phyloP scores from a whole-genome alignment of 345 rosid species.

The Salix koriyanagi region DNA sequence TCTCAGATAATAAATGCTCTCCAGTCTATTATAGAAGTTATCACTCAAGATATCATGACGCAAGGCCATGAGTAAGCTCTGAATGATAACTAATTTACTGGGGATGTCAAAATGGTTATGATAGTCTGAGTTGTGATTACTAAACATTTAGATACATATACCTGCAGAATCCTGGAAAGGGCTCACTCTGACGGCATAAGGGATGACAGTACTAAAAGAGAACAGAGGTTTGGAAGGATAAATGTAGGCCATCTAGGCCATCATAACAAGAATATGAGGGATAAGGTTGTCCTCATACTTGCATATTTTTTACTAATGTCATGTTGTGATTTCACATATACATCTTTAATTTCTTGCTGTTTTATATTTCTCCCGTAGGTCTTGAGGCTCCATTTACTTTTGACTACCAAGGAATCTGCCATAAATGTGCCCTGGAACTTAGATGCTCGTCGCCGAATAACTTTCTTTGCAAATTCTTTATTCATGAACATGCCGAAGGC shows the following conservation, averaged over 20 bases:
- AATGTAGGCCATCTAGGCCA: slow-evolving; percentile 5
- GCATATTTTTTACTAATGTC: neutral
- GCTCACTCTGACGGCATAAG: slow-evolving; percentile 19
- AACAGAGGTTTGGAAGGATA: slow-evolving; percentile 76
- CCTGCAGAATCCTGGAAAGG: slow-evolving; percentile 54
- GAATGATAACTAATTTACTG: slow-evolving; percentile 13
- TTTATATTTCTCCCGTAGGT: slow-evolving; percentile 39
- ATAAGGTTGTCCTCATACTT: slow-evolving; percentile 50
- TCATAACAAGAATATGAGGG: slow-evolving; percentile 43
- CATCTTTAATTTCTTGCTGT: slow-evolving; percentile 12
- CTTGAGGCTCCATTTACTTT: slow-evolving; percentile 67
- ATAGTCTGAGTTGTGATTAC: neutral
- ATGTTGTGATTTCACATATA: neutral
- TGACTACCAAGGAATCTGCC: slow-evolving; percentile 94
- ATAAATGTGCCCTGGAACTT: slow-evolving; percentile 86
- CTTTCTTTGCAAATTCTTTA: slow-evolving; percentile 94
- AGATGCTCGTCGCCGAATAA: slow-evolving; percentile 97
- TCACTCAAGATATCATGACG: slow-evolving; percentile 67
- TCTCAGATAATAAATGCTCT: slow-evolving; percentile 81
- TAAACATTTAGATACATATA: slow-evolving; percentile 14
- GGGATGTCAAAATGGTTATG: neutral
- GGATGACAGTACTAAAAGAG: slow-evolving; percentile 35
- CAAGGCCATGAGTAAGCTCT: slow-evolving; percentile 68
- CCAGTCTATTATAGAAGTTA: slow-evolving; percentile 89
- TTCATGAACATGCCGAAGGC: slow-evolving; percentile 94